Conservation (phyloP, 1,284 basidiomycete species). For the Leccinum fallax region DNA sequence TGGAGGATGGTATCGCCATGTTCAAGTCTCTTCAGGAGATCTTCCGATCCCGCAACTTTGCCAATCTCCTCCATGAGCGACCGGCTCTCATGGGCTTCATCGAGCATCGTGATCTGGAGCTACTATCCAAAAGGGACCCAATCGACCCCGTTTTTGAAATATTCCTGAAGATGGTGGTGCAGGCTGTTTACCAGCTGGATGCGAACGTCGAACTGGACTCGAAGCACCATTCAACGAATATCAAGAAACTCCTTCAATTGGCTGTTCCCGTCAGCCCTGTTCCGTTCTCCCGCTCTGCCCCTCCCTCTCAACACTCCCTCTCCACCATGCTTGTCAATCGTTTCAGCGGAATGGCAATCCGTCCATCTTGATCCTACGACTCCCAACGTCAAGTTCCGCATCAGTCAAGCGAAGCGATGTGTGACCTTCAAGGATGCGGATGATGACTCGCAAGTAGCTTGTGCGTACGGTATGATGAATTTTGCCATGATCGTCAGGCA, state of each 20-base stretch:
- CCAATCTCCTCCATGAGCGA: slow-evolving; percentile 74
- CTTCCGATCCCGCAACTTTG: slow-evolving; percentile 81
- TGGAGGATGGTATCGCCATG: slow-evolving; percentile 60
- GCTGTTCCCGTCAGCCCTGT: slow-evolving; percentile 77
- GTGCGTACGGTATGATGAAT: slow-evolving; percentile 80
- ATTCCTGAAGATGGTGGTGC: slow-evolving; percentile 78
- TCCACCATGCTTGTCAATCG: slow-evolving; percentile 85
- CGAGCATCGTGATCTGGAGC: slow-evolving; percentile 55
- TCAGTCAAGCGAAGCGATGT: slow-evolving; percentile 66
- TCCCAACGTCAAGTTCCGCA: slow-evolving; percentile 51
- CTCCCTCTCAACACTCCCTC: slow-evolving; percentile 60
- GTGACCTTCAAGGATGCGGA: slow-evolving; percentile 74
- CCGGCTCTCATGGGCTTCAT: slow-evolving; percentile 84
- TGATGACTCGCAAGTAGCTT: slow-evolving; percentile 67
- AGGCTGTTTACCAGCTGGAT: slow-evolving; percentile 46
- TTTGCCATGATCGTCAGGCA: slow-evolving; percentile 70
- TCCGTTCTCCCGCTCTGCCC: slow-evolving; percentile 57
- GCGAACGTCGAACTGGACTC: slow-evolving; percentile 31
- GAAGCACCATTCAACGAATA: slow-evolving; percentile 45
- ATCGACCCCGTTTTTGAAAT: slow-evolving; percentile 78
- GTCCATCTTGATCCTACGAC: slow-evolving; percentile 69
- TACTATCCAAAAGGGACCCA: slow-evolving; percentile 54
- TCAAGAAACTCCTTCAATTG: slow-evolving; percentile 79
- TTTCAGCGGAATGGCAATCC: slow-evolving; percentile 75
- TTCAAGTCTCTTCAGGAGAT: slow-evolving; percentile 73